Evolutionary conservation across 1,139 yeast genomes (phyloP).

Genomic region (Candida sanyaensis): DNA sequence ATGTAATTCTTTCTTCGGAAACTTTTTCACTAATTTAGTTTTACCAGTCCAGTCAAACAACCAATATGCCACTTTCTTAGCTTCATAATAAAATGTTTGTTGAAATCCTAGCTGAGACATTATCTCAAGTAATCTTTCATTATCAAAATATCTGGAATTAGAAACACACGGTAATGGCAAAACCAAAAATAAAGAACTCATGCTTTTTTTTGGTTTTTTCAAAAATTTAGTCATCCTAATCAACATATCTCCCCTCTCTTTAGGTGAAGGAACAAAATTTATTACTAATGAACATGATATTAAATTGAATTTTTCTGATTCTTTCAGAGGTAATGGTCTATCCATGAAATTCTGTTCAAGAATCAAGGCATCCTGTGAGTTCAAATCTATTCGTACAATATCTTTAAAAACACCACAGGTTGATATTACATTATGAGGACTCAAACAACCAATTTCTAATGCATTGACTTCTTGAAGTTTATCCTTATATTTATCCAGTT

Average conservation of each 20-base stretch:
- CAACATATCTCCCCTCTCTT: conserved; percentile 77
- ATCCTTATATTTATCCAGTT: conserved; percentile 14
- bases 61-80: conserved; percentile 81
- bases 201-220: conserved; percentile 24
- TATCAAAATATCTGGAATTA: conserved; percentile 78
- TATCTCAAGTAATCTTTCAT: conserved; percentile 42
- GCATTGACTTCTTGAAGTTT: conserved; percentile 35
- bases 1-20: conserved; percentile 49
- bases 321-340: conserved; percentile 57
- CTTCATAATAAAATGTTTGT: conserved; percentile 49
- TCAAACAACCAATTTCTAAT: conserved; percentile 81
- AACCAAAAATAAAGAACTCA: conserved; percentile 65
- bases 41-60: conserved; percentile 54
- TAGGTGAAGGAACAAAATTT: conserved; percentile 80
- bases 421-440: conserved; percentile 69
- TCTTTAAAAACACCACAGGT: conserved; percentile 48
- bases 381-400: conserved; percentile 71
- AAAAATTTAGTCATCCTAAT: conserved; percentile 60
- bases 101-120: conserved; percentile 62
- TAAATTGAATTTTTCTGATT: conserved; percentile 54
- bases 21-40: conserved; percentile 11
- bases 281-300: conserved; percentile 85
- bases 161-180: conserved; percentile 83
- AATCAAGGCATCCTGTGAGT: conserved; percentile 75
- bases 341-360: conserved; percentile 82